phyloP scores from a whole-genome alignment of 768 basidiomycete species.

The Fomitopsis pulvina region DNA sequence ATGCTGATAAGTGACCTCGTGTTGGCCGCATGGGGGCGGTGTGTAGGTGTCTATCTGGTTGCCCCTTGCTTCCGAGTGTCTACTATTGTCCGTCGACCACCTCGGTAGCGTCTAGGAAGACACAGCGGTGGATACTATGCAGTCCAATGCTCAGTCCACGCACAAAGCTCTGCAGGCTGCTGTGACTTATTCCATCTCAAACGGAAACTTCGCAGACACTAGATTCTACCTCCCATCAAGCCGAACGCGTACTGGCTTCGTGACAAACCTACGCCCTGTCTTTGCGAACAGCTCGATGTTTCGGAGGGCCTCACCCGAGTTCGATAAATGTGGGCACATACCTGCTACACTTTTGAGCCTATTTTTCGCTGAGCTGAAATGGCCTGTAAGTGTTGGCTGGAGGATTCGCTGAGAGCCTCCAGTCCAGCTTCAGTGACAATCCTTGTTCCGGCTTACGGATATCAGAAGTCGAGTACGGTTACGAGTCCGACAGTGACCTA shows the following conservation, averaged over 20 bases:
- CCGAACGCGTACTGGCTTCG: neutral
- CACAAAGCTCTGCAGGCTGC: no score
- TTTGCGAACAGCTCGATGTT: conserved; percentile 2
- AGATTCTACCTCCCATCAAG: conserved; percentile 1
- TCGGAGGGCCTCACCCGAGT: neutral
- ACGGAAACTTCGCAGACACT: conserved; percentile 5
- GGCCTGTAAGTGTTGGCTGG: neutral
- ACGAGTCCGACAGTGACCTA: conserved; percentile 10
- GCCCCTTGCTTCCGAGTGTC: no score
- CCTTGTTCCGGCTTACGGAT: neutral
- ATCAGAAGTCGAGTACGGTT: conserved; percentile 5
- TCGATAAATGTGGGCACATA: conserved; percentile 1
- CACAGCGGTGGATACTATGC: no score
- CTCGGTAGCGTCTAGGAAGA: no score
- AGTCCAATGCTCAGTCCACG: no score
- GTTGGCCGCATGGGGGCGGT: no score
- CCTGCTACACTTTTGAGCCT: neutral
- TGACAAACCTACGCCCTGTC: neutral
- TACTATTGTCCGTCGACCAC: no score
- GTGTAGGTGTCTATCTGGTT: no score
- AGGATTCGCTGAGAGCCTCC: neutral
- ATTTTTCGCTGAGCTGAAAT: neutral
- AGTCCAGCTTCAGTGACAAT: neutral
- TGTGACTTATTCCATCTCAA: neutral
- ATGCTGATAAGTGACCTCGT: no score